Evolutionary conservation across 2,329 filamentous ascomycete genomes (phyloP), one percentile per base, ranked within the genome.

Genomic region (Exophiala aquamarina): DNA sequence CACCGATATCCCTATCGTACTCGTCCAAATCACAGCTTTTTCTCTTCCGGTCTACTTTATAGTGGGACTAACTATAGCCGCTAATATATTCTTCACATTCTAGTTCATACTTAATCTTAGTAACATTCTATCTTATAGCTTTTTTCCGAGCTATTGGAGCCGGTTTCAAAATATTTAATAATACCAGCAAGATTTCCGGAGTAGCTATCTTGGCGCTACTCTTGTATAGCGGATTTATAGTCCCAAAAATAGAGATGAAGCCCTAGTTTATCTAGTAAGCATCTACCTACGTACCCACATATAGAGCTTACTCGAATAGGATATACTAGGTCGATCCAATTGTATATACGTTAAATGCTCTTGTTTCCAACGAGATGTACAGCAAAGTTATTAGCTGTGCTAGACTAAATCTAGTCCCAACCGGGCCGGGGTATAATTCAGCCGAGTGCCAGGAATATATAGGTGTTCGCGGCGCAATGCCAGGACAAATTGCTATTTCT

Each of bases 121-220:
- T 70, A 2, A 83, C 81, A 0, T 72, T 86, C 26, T 78, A 75
- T 47, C 72, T 86, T 47, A 83, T 81, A 0, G 72, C 82, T 6
- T 65, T 86, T 23, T 87, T 85, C 62, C 76, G 83, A 5, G 81
- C 83, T 70, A 79, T 86, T 50, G 83, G 82, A 1, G 74, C 81
- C 1, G 67, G 84, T 20, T 83, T 78, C 2, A 79, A 76, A 2
- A 75, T 77, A 2, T 83, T 86, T 36, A 81, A 86, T 55, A 81
- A 83, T 50, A 81, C 82, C 1, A 80, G 85, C 9, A 71, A 82
- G 7, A 83, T 85, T 62, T 74, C 76, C 51, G 82, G 82, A 57
- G 74, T 83, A 50, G 74, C 73, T 0, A 65, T 84, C 44, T 84
- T 84, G 51, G 63, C 84, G 17, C 69, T 85, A 33, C 71, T 83